Percentiles rank a stretch among this genome's conserved stretches.
Evolutionary conservation across 805 yeast species (phyloP).

Genomic region (Nakazawaea holstii): DNA sequence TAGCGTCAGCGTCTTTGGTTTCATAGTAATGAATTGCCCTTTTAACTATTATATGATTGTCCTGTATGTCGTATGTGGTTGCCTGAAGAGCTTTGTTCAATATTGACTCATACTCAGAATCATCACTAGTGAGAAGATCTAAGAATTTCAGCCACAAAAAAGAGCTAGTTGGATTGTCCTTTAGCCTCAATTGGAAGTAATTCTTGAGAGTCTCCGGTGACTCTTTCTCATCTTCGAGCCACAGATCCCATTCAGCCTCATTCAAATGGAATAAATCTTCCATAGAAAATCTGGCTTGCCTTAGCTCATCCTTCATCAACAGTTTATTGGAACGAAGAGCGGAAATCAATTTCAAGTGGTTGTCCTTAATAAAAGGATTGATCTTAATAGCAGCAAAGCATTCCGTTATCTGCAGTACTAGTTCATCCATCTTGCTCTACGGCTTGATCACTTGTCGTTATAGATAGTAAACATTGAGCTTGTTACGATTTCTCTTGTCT

Average conservation of each 20-base stretch:
- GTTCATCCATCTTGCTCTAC: background rate
- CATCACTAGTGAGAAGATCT: background rate
- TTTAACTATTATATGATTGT: constrained; percentile 20
- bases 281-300: constrained; percentile 1
- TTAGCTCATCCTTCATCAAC: background rate
- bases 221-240: background rate
- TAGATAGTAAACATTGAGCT: background rate
- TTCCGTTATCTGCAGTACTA: background rate
- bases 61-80: constrained; percentile 22
- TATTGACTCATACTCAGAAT: background rate
- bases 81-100: constrained; percentile 20
- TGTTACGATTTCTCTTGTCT: background rate
- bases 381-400: background rate
- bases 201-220: background rate
- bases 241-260: constrained; percentile 1
- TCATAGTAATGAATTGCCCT: constrained; percentile 10
- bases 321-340: background rate
- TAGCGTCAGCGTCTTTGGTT: background rate
- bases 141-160: background rate
- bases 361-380: background rate
- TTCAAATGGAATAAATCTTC: background rate
- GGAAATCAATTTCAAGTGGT: background rate
- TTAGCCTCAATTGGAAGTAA: background rate
- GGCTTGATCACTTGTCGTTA: background rate
- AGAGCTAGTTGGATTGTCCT: background rate